These are phyloP conservation scores for Phialophora verrucosa DNA, from an alignment of 2,329 filamentous ascomycete species.

Conservation along the genomic window DNA sequence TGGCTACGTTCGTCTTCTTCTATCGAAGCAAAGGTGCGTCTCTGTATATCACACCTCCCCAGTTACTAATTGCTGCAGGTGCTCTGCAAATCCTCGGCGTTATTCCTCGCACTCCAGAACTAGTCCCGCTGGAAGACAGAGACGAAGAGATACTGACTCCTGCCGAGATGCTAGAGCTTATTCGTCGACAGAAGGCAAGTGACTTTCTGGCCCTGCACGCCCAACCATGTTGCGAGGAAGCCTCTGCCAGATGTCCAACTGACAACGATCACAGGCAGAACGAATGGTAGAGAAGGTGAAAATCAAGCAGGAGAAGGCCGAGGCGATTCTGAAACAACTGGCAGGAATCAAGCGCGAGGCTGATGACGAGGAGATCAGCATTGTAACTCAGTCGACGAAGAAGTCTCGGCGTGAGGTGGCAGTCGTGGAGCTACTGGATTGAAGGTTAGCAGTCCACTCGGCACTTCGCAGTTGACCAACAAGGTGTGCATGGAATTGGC, in stretches of 20 bases:
- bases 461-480: background rate
- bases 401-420: slow-evolving; percentile 8
- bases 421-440: slow-evolving; percentile 17
- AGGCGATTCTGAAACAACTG: background rate
- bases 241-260: too few relatives aligned
- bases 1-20: slow-evolving; percentile 41
- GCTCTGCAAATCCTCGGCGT: slow-evolving; percentile 44
- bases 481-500: background rate
- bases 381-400: slow-evolving; percentile 7
- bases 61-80: slow-evolving; percentile 24
- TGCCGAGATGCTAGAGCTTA: slow-evolving; percentile 40
- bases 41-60: background rate
- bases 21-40: slow-evolving; percentile 39
- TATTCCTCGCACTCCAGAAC: slow-evolving; percentile 41
- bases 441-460: background rate
- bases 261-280: slow-evolving; percentile 1
- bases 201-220: background rate
- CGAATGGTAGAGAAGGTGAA: slow-evolving; percentile 11
- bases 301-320: slow-evolving; percentile 14
- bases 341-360: slow-evolving; percentile 19
- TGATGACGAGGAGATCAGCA: slow-evolving; percentile 14
- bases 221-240: too few relatives aligned
- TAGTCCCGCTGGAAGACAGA: slow-evolving; percentile 39
- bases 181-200: slow-evolving; percentile 37
- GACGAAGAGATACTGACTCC: slow-evolving; percentile 35